These are phyloP conservation scores for Phytophthora colocasiae DNA, from an alignment of 352 stramenopile genomes.

Conservation along the genomic window DNA sequence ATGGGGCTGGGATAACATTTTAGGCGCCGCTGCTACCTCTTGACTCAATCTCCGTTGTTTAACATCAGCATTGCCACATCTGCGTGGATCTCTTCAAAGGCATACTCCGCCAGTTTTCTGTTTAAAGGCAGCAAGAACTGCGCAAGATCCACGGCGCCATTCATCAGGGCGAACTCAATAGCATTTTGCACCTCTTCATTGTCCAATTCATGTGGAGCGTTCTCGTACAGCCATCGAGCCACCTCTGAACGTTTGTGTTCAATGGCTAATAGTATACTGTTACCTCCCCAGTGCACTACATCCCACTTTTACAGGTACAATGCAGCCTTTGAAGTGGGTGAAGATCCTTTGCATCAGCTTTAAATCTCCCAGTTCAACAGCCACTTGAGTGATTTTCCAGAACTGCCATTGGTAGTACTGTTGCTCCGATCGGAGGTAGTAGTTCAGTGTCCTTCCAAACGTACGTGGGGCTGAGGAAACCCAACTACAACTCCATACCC, in stretches of 20 bases:
- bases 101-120: constrained; percentile 1
- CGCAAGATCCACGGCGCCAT: constrained; percentile 5
- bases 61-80: neutral
- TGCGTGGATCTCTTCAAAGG: neutral
- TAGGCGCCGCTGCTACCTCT: neutral
- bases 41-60: neutral
- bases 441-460: neutral
- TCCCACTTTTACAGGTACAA: neutral
- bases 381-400: neutral
- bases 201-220: constrained; percentile 1
- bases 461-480: neutral
- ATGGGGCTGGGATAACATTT: neutral
- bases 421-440: constrained; percentile 6
- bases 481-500: constrained; percentile 4
- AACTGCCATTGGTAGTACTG: constrained; percentile 15
- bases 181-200: neutral
- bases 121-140: constrained; percentile 9
- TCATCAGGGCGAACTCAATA: neutral
- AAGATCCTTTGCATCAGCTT: constrained; percentile 12
- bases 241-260: neutral
- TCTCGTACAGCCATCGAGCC: constrained; percentile 4
- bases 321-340: neutral
- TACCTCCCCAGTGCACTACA: neutral
- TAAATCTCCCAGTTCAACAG: constrained; percentile 2
- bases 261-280: neutral